A percentile compares a stretch with the other conserved stretches of the same genome.
These are phyloP conservation scores for Quercus phellos DNA, from an alignment of 331 rosid genomes.

Conservation along the genomic window DNA sequence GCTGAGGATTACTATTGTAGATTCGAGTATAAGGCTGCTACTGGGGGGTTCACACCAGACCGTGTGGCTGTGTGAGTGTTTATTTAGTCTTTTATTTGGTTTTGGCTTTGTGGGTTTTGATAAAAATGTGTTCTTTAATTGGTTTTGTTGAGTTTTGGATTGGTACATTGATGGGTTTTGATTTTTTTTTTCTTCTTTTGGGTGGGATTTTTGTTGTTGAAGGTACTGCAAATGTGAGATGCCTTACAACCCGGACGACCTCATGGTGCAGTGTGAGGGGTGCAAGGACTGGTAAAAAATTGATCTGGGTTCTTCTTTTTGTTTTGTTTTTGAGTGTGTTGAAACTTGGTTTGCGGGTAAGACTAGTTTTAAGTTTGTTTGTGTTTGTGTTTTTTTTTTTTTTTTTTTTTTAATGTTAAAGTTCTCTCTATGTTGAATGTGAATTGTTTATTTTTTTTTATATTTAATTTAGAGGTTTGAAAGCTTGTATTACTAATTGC, in stretches of 20 bases:
- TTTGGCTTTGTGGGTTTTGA: not conserved
- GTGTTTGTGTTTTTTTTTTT: not conserved
- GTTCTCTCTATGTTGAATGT: not conserved
- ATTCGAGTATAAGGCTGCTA: slow-evolving; percentile 88
- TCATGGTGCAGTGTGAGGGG: slow-evolving; percentile 87
- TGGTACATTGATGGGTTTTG: slow-evolving; percentile 8
- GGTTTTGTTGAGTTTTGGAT: not conserved
- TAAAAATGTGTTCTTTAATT: not conserved
- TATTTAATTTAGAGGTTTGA: no score
- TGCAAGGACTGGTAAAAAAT: slow-evolving; percentile 74
- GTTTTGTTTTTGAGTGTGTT: not conserved
- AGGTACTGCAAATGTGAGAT: slow-evolving; percentile 97
- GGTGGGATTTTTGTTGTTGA: slow-evolving; percentile 24
- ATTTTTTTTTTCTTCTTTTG: not conserved
- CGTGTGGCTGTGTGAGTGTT: slow-evolving; percentile 87
- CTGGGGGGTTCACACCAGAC: slow-evolving; percentile 82
- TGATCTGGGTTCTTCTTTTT: slow-evolving; percentile 2
- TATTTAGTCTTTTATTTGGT: not conserved
- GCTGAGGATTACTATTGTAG: slow-evolving; percentile 83
- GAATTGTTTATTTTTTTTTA: no score
- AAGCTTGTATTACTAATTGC: not conserved
- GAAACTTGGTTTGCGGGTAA: not conserved
- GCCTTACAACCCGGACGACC: slow-evolving; percentile 97
- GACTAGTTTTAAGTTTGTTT: not conserved
- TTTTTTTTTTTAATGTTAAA: not conserved